phyloP scores from a whole-genome alignment of 2,329 filamentous ascomycete species.

The Kalaharituber pfeilii region DNA sequence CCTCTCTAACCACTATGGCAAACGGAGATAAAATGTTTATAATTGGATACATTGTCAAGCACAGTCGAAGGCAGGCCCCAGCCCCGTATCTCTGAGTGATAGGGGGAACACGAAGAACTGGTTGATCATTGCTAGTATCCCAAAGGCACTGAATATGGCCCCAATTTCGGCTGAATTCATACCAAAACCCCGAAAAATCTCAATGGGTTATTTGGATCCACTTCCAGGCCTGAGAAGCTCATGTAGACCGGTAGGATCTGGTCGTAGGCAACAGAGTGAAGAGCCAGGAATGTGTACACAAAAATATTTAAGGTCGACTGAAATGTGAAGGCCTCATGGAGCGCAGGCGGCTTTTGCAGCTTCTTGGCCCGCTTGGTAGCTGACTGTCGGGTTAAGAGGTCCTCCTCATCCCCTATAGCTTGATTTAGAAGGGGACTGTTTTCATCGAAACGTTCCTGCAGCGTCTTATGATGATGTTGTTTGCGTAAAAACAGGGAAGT shows the following conservation, averaged over 20 bases:
- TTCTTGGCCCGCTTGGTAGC: neutral
- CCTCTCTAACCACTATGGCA: conserved; percentile 43
- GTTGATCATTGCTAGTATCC: conserved; percentile 57
- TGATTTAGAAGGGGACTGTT: neutral
- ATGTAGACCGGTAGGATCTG: conserved; percentile 79
- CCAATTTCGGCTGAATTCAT: conserved; percentile 58
- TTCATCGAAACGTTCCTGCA: conserved; percentile 15
- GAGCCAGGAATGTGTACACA: conserved; percentile 61
- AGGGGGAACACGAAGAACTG: conserved; percentile 70
- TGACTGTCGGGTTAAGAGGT: neutral
- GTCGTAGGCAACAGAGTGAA: conserved; percentile 72
- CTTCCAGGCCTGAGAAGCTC: conserved; percentile 47
- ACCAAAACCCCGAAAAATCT: conserved; percentile 74
- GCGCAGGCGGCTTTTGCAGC: conserved; percentile 25
- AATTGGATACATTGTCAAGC: conserved; percentile 50
- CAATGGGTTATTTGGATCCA: conserved; percentile 49
- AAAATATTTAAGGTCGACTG: conserved; percentile 61
- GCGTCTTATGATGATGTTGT: conserved; percentile 25
- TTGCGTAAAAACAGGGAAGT: conserved; percentile 27
- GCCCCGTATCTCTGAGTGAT: conserved; percentile 58
- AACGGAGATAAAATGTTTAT: conserved; percentile 72
- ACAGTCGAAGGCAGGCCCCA: conserved; percentile 52
- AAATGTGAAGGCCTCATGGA: conserved; percentile 50
- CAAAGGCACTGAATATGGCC: conserved; percentile 68
- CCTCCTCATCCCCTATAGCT: neutral